Evolutionary conservation across 352 stramenopile genomes (phyloP).

Genomic region (Pythium angustatum): DNA sequence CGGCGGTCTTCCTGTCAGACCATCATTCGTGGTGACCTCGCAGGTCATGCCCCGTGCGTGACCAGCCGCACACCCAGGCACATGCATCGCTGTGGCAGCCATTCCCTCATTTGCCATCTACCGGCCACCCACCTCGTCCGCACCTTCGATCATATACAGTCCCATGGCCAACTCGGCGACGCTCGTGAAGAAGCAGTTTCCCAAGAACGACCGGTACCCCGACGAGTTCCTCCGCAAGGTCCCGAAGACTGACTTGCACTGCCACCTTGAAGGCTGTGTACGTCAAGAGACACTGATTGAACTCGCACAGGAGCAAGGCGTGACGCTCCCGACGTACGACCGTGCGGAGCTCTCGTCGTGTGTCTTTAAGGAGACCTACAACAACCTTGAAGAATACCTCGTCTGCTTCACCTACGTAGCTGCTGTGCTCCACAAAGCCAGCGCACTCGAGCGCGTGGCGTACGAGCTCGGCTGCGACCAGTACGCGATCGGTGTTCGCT

Average conservation of each 20-base stretch:
- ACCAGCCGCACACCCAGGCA: too few species aligned
- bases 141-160: neutral
- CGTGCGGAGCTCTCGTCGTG: constrained; percentile 47
- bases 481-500: constrained; percentile 73
- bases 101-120: neutral
- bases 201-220: constrained; percentile 54
- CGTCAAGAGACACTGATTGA: constrained; percentile 84
- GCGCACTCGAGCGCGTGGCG: constrained; percentile 77
- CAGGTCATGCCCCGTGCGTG: too few species aligned
- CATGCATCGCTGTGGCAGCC: neutral
- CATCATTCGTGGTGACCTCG: too few species aligned
- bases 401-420: constrained; percentile 79
- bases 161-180: neutral
- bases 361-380: constrained; percentile 85
- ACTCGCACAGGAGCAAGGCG: constrained; percentile 65
- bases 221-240: constrained; percentile 73
- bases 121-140: neutral
- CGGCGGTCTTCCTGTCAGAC: too few species aligned
- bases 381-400: constrained; percentile 82
- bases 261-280: constrained; percentile 84
- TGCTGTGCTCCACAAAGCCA: constrained; percentile 57
- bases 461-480: constrained; percentile 87
- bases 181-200: constrained; percentile 40
- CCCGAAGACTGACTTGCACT: constrained; percentile 87
- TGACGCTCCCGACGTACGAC: constrained; percentile 80